Evolutionary conservation across 768 basidiomycete genomes (phyloP), one percentile per base, ranked within the genome.

Genomic region (Floccularia luteovirens): DNA sequence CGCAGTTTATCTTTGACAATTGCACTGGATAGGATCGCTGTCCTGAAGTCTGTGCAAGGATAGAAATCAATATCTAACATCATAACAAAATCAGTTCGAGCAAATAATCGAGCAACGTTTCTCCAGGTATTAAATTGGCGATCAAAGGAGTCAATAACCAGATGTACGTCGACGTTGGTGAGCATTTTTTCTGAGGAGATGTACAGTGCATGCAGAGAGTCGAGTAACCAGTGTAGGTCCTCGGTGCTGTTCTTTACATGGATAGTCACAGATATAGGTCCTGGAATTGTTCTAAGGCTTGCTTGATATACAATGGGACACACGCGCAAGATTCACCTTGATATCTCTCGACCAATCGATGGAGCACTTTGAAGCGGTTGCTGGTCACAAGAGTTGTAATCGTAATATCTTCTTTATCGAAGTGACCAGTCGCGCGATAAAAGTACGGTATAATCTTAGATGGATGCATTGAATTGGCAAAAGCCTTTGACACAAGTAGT

Each of bases 11-110:
- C 55, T 52, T 70, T 63, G 14, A 61, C 54, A n/a, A 47, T 56
- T 36, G 58, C 50, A 48, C 66, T 67, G 8, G 61, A 61, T 38
- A 68, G 70, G 45, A 89, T 62, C 6, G 74, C 66, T 21, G 60
- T 54, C 42, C 83, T 72, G 58, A 90, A 87, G 61, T 88, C 78
- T 34, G 90, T 90, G 56, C 89, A 90, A 8, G 86, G 59, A 23
- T 74, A 81, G 57, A 93, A 91, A 57, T 92, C 90, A 45, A 92
- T 82, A 55, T 93, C 91, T 38, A 92, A 77, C 81, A 91, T 85
- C 79, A 92, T 85, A 42, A 91, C 75, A 48, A 77, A 88, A 47
- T 84, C 75, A 5, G 90, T 90, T 11, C 87, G 74, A 3, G 89
- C 82, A 51, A 90, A 88, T 37, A 89, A 65, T 30, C 90, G 77